phyloP scores from a whole-genome alignment of 2,329 filamentous ascomycete species.

The Ramularia collo-cygni region DNA sequence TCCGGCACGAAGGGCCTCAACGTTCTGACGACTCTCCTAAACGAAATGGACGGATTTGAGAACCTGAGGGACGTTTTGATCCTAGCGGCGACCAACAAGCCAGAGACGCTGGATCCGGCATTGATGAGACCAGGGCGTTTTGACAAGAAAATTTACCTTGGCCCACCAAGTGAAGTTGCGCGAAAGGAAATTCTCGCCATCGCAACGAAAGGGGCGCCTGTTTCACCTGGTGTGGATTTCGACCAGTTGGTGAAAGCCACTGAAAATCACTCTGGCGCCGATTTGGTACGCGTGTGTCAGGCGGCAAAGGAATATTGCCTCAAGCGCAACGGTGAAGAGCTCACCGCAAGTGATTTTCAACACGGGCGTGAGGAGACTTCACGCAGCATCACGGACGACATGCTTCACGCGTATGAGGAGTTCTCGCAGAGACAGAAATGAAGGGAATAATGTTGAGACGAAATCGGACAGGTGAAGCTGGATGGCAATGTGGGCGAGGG shows the following conservation, averaged over 20 bases:
- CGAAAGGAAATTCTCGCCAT: constrained; percentile 70
- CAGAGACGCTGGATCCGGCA: constrained; percentile 77
- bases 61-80: constrained; percentile 75
- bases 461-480: too few relatives aligned
- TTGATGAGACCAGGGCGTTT: constrained; percentile 80
- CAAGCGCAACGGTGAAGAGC: too few relatives aligned
- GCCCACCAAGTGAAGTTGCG: constrained; percentile 66
- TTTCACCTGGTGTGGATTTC: constrained; percentile 60
- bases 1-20: constrained; percentile 56
- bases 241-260: constrained; percentile 55
- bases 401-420: constrained; percentile 52
- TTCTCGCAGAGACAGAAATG: constrained; percentile 29
- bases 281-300: constrained; percentile 57
- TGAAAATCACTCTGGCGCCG: constrained; percentile 79
- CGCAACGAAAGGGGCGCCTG: constrained; percentile 54
- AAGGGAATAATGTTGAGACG: neutral
- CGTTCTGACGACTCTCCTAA: constrained; percentile 80
- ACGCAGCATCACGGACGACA: constrained; percentile 54
- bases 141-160: constrained; percentile 78
- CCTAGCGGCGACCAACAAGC: constrained; percentile 85
- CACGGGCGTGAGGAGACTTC: constrained; percentile 38
- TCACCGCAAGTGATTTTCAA: constrained; percentile 34
- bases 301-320: constrained; percentile 27
- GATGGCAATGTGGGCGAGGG: too few relatives aligned
- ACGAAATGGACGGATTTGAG: constrained; percentile 95